Evolutionary conservation across 345 rosid genomes (phyloP).

Genomic region (Brassica nigra): DNA sequence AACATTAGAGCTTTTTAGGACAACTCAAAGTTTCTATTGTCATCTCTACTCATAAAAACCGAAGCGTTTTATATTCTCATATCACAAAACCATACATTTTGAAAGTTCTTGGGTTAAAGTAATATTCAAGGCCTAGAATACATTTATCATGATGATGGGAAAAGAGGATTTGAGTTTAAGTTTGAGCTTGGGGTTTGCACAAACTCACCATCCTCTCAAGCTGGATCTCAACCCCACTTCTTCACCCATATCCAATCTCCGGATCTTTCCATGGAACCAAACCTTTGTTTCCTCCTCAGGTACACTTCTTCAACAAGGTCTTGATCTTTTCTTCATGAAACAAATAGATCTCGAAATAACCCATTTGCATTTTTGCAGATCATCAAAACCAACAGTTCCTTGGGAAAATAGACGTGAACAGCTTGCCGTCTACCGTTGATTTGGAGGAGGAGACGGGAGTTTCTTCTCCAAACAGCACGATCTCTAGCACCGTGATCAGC

Average conservation of each 20-base stretch:
- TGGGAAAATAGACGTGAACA: constrained; percentile 85
- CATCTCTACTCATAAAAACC: neutral
- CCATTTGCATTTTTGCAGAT: constrained; percentile 13
- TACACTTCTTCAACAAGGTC: constrained; percentile 15
- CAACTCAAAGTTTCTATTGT: neutral
- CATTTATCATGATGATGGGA: constrained; percentile 52
- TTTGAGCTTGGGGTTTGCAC: constrained; percentile 68
- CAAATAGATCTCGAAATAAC: constrained; percentile 26
- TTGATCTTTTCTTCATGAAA: neutral
- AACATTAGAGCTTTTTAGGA: neutral
- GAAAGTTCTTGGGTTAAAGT: neutral
- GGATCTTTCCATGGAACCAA: constrained; percentile 63
- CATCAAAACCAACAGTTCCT: constrained; percentile 51
- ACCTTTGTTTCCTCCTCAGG: constrained; percentile 54
- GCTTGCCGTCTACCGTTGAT: constrained; percentile 61
- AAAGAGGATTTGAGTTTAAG: constrained; percentile 84
- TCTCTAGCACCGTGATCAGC: constrained; percentile 67
- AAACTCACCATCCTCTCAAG: constrained; percentile 43
- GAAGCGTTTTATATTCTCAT: constrained; percentile 3
- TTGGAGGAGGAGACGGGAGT: constrained; percentile 87
- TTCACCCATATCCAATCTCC: constrained; percentile 41
- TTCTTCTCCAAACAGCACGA: constrained; percentile 93
- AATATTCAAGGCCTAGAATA: neutral
- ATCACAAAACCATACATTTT: neutral
- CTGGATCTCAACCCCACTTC: constrained; percentile 55